Base-by-base conservation (phyloP, 2,329 filamentous ascomycete genomes). In the Colletotrichum filicis region DNA sequence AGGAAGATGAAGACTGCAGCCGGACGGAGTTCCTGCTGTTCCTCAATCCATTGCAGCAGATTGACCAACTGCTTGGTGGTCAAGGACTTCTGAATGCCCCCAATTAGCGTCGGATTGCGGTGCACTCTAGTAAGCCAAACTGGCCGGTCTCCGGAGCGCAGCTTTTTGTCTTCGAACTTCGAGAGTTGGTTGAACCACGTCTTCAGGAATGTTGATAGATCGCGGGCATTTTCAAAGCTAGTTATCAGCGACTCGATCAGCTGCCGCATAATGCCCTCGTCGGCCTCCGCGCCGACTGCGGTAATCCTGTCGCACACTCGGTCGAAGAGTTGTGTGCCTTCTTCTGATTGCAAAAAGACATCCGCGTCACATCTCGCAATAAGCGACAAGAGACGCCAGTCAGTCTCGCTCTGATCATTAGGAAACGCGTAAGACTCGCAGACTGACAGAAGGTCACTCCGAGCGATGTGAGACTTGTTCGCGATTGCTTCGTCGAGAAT, bases 281-380 rank as follows among this genome's bases (percentile, higher is more conserved):
- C 75, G 5, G 68, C 58, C 1, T 77, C 74, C 6, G 65, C 52
- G 2, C 66, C 73, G 16, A 53, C 66, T 35, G 32, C 64, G 1
- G 79, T 68, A 14, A 83, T 81, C 55, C 81, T 82, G 28, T 79
- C 75, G 16, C 87, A 83, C 5, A 87, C 78, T 2, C 81, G 79
- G 19, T 82, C 79, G 5, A 88, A 80, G 5, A 89, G 76, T 7
- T 75, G 74, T 8, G 79, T 78, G 1, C 83, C 85, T 3, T 85
- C 82, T 0, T 82, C 80, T 0, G 80, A 81, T 2, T 79, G 42
- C 77, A 83, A 76, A 59, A 89, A 87, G 8, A 85, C 81, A 59
- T 88, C 87, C 0, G 85, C 81, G 49, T 89, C 87, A 57, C 87
- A 86, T 8, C 79, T 79, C 1, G 85, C 82, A 30, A 86, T 76